Percentiles rank a stretch among this genome's conserved stretches.
phyloP scores from a whole-genome alignment of 306 rosid species.

The Sicyos edulis region DNA sequence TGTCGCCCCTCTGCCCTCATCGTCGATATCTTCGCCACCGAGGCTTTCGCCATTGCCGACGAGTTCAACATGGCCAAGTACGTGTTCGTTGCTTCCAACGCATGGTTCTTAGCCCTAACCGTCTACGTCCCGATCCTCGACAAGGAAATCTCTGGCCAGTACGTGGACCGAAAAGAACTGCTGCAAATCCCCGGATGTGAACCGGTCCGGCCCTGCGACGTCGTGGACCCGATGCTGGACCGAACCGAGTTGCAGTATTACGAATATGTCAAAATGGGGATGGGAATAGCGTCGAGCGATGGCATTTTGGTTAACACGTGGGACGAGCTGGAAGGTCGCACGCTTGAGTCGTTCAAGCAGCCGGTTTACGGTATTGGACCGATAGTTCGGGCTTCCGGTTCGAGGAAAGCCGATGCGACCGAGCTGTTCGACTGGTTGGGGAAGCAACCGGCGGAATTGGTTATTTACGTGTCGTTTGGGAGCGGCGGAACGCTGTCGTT shows the following conservation, averaged over 20 bases:
- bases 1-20: slow-evolving; percentile 14
- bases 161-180: slow-evolving; percentile 18
- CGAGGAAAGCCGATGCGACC: neutral
- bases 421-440: slow-evolving; percentile 55
- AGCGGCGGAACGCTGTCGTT: slow-evolving; percentile 46
- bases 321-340: slow-evolving; percentile 19
- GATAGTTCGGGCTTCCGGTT: slow-evolving; percentile 8
- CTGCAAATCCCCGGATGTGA: slow-evolving; percentile 28
- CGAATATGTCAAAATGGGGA: neutral
- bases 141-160: slow-evolving; percentile 25
- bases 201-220: slow-evolving; percentile 20
- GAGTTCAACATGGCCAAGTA: slow-evolving; percentile 20
- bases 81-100: slow-evolving; percentile 10
- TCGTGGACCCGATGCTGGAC: slow-evolving; percentile 21
- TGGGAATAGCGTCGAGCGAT: slow-evolving; percentile 9
- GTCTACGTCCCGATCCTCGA: slow-evolving; percentile 14
- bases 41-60: slow-evolving; percentile 21
- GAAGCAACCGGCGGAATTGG: slow-evolving; percentile 36
- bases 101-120: slow-evolving; percentile 25
- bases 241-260: slow-evolving; percentile 13
- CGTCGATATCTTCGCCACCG: slow-evolving; percentile 23
- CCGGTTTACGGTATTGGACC: slow-evolving; percentile 37
- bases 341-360: slow-evolving; percentile 10
- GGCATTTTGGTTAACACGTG: slow-evolving; percentile 29
- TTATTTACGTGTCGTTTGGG: slow-evolving; percentile 47